phyloP scores from a whole-genome alignment of 345 rosid genomes.

The Clarkia xantiana region DNA sequence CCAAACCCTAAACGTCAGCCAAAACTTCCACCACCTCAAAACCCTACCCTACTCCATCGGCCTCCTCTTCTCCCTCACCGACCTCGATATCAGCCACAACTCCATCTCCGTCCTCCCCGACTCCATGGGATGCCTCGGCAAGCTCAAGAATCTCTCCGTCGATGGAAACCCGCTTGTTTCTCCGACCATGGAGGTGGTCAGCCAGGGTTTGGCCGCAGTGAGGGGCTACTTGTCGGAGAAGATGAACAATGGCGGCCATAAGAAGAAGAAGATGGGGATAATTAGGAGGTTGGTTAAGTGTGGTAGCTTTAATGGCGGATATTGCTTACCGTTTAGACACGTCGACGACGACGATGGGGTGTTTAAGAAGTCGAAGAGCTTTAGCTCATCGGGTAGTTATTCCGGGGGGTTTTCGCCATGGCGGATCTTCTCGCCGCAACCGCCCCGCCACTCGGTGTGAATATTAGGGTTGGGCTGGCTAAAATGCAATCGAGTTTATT shows the following conservation, averaged over 20 bases:
- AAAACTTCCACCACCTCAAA: slow-evolving; percentile 63
- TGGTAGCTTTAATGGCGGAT: slow-evolving; percentile 36
- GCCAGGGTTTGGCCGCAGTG: slow-evolving; percentile 39
- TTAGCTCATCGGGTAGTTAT: slow-evolving; percentile 17
- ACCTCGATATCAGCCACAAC: slow-evolving; percentile 73
- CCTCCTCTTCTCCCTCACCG: slow-evolving; percentile 56
- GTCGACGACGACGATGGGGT: neutral
- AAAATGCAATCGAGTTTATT: too few relatives aligned
- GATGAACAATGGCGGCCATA: slow-evolving; percentile 31
- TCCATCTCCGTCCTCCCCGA: slow-evolving; percentile 46
- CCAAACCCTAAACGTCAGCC: slow-evolving; percentile 63
- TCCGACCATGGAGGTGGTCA: slow-evolving; percentile 58
- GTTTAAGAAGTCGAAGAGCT: too few relatives aligned
- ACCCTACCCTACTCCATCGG: slow-evolving; percentile 50
- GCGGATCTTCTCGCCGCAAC: slow-evolving; percentile 41
- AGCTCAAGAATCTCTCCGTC: slow-evolving; percentile 44
- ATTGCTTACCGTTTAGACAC: neutral
- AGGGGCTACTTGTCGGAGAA: slow-evolving; percentile 54
- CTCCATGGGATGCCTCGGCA: slow-evolving; percentile 63
- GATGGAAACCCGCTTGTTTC: slow-evolving; percentile 79
- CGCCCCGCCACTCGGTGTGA: slow-evolving; percentile 10
- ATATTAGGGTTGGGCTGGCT: too few relatives aligned
- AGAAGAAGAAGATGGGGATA: slow-evolving; percentile 22
- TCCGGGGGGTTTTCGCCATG: slow-evolving; percentile 54
- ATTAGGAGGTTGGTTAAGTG: slow-evolving; percentile 49